Percentiles rank a stretch among this genome's conserved stretches.
Evolutionary conservation across 2,329 filamentous ascomycete species (phyloP).

Genomic region (Colletotrichum higginsianum): DNA sequence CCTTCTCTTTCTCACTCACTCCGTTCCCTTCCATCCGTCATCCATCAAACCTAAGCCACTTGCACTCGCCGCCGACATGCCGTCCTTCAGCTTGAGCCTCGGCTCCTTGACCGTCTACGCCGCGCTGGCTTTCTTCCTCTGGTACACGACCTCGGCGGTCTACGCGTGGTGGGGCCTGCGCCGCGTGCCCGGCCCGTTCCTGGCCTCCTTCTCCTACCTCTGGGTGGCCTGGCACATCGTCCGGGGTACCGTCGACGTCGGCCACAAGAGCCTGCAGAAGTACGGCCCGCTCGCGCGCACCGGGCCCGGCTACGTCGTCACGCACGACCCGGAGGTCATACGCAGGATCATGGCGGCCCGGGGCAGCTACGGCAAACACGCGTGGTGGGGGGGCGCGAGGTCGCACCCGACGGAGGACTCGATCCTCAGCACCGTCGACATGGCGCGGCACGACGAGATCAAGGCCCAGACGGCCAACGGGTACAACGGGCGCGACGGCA

Average conservation of each 20-base stretch:
- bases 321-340: constrained; percentile 50
- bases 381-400: constrained; percentile 46
- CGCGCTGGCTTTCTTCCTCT: background rate
- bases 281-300: constrained; percentile 47
- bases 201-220: constrained; percentile 27
- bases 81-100: too few species aligned
- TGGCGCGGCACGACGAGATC: constrained; percentile 44
- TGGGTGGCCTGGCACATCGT: constrained; percentile 47
- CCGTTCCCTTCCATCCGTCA: too few species aligned
- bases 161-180: constrained; percentile 47
- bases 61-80: too few species aligned
- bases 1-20: too few species aligned
- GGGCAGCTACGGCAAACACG: constrained; percentile 46
- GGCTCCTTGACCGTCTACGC: too few species aligned
- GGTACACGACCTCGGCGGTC: constrained; percentile 10
- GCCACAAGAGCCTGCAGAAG: constrained; percentile 43
- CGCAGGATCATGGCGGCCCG: constrained; percentile 49
- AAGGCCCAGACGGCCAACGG: constrained; percentile 17
- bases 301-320: constrained; percentile 52
- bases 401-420: constrained; percentile 45
- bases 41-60: too few species aligned
- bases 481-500: constrained; percentile 27
- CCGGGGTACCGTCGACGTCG: constrained; percentile 41
- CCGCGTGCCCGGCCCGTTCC: constrained; percentile 36
- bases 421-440: constrained; percentile 44